Percentiles rank a stretch among this genome's conserved stretches.
phyloP scores from a whole-genome alignment of 805 yeast species.

The Ogataea neopini region DNA sequence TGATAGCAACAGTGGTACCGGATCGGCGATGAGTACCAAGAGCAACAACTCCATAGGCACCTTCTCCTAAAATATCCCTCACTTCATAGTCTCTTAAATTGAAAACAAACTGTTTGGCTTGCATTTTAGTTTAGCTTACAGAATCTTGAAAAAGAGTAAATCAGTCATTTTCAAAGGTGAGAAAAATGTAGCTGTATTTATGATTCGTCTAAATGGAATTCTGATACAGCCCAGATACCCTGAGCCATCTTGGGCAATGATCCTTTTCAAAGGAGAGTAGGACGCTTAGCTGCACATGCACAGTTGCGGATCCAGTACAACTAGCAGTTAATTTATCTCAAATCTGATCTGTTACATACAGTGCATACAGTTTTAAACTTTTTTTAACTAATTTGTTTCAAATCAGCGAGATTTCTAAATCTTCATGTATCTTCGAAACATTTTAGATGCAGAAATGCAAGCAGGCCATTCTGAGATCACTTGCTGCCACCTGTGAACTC shows the following conservation, averaged over 20 bases:
- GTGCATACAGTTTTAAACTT: not conserved
- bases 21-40: constrained; percentile 65
- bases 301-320: not conserved
- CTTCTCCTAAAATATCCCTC: constrained; percentile 67
- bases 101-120: constrained; percentile 51
- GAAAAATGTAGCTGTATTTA: constrained; percentile 2
- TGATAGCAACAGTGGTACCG: constrained; percentile 66
- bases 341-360: not conserved
- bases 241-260: too few relatives aligned
- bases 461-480: too few relatives aligned
- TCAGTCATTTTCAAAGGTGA: not conserved
- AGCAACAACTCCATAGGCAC: constrained; percentile 81
- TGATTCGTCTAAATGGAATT: constrained; percentile 9
- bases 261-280: too few relatives aligned
- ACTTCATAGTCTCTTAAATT: constrained; percentile 64
- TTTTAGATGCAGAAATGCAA: not conserved
- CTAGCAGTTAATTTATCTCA: not conserved
- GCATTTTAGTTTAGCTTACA: constrained; percentile 15
- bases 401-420: not conserved
- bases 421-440: constrained; percentile 2
- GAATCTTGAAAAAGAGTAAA: not conserved
- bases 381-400: not conserved
- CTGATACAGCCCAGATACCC: constrained; percentile 11
- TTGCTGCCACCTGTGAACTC: too few relatives aligned
- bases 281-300: not conserved